Percentiles rank a stretch among this genome's conserved stretches.
Evolutionary conservation across 371 early-diverging fungal species (phyloP).

Genomic region (Apophysomyces ossiformis): DNA sequence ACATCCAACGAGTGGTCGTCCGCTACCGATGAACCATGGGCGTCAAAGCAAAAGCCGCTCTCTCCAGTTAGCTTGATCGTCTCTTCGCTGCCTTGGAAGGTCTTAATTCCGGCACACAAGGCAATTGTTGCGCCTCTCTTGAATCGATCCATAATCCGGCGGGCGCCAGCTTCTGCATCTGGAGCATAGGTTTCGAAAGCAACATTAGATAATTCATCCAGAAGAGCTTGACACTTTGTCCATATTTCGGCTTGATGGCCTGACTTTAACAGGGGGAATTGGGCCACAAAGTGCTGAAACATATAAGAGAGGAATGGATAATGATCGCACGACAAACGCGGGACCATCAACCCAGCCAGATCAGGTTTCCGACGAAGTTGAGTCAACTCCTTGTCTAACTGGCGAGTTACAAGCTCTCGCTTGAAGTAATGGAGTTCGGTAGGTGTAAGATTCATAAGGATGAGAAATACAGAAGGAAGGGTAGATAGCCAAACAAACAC

Average conservation of each 20-base stretch:
- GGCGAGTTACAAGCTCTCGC: constrained; percentile 31
- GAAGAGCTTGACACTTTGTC: constrained; percentile 32
- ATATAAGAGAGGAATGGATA: constrained; percentile 33
- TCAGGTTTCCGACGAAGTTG: constrained; percentile 21
- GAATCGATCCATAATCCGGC: constrained; percentile 34
- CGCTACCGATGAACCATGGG: neutral
- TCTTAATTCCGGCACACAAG: constrained; percentile 32
- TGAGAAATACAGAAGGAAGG: neutral
- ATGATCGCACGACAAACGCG: constrained; percentile 2
- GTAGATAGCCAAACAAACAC: neutral
- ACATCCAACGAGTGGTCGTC: neutral
- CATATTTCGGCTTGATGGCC: constrained; percentile 30
- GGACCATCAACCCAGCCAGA: neutral
- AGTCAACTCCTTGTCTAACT: constrained; percentile 26
- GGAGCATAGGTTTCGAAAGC: constrained; percentile 30
- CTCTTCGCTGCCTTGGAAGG: constrained; percentile 32
- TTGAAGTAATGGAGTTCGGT: constrained; percentile 36
- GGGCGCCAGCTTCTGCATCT: constrained; percentile 26
- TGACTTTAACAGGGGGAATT: constrained; percentile 38
- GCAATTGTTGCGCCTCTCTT: constrained; percentile 28
- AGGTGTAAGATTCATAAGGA: constrained; percentile 28
- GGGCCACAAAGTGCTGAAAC: constrained; percentile 29
- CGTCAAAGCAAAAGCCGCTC: neutral
- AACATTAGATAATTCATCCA: constrained; percentile 29
- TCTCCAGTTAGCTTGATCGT: constrained; percentile 15